Base-by-base conservation (phyloP, 208 protist genomes). In the Wallacemonas sp. region DNA sequence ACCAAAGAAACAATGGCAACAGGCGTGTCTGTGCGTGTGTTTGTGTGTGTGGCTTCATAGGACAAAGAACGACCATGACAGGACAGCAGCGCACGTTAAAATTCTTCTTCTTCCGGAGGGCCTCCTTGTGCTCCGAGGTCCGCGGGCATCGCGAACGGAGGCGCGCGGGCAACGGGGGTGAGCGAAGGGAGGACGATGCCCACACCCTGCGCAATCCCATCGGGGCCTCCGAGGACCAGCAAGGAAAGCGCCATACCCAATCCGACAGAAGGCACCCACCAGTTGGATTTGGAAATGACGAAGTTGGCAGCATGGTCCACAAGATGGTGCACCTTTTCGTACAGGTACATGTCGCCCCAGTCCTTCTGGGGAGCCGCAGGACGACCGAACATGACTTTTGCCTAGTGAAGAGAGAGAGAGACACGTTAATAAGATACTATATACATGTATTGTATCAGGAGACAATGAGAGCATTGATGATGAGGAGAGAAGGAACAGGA, bases 321-420 rank as follows among this genome's bases (percentile, higher is more conserved):
- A 56, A 96, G 82, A 69, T 94, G 87, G 45, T 79, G 87, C 46
- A 96, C 24, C 62, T 84, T 90, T 54, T 96, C 81, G 69, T 94
- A 90, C 33, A 96, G 85, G 78, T 93, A 93, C 83, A 93, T 90
- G 26, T 74, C 82, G 41, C 66, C 68, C 90, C 90, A 96, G 39
- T 89, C 79, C 69, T 86, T 91, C 62, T 86, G 80, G 17, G 84
- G 83, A 1, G 80, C 72, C 17, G 60, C 62, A 1, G 83, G 79
- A 22, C 80, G 85, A 62, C 85, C 90, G 59, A 91, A 88, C 83
- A 96, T 93, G 22, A 65, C 72, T 27, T 38, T 70, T 46, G 19
- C 17, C 41, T 1, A 49, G 17, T 54, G 15, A 6, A 21, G n/a
- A 36, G 21, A 24, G 33, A 41, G 28, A 63, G 26, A 63, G 33